A percentile compares a stretch with the other conserved stretches of the same genome.
Evolutionary conservation across 371 early-diverging fungal genomes (phyloP).

Genomic region (Rhizomucor miehei): DNA sequence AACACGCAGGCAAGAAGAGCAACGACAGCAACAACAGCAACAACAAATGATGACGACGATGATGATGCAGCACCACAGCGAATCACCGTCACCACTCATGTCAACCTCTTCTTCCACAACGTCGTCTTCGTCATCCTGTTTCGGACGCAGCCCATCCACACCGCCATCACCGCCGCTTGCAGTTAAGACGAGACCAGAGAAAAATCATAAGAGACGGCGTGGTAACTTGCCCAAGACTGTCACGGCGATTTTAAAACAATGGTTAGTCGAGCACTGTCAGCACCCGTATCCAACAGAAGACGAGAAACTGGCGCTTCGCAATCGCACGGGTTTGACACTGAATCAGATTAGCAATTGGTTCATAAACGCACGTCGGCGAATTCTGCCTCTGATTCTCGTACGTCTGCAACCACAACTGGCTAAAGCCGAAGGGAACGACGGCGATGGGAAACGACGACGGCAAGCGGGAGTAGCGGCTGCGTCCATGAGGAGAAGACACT

Average conservation of each 20-base stretch:
- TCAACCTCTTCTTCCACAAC: conserved; percentile 4
- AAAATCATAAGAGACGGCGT: conserved; percentile 18
- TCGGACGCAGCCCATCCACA: conserved; percentile 9
- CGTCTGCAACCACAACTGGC: not conserved
- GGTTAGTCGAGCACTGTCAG: conserved; percentile 65
- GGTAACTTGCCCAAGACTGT: conserved; percentile 55
- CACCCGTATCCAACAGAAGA: conserved; percentile 78
- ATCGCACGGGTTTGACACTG: conserved; percentile 56
- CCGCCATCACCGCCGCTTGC: not conserved
- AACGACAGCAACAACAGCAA: not conserved
- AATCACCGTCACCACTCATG: not conserved
- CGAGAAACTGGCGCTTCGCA: conserved; percentile 57
- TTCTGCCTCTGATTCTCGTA: conserved; percentile 22
- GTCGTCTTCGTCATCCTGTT: conserved; percentile 7
- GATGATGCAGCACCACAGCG: not conserved
- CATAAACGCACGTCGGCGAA: conserved; percentile 74
- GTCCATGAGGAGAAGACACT: too few relatives aligned
- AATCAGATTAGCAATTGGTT: conserved; percentile 85
- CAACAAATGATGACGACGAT: not conserved
- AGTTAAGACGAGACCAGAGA: conserved; percentile 2
- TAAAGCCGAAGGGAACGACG: too few relatives aligned
- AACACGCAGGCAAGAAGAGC: not conserved
- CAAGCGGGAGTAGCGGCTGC: too few relatives aligned
- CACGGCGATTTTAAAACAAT: conserved; percentile 56
- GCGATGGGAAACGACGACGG: too few relatives aligned